Percentiles rank a stretch among this genome's conserved stretches.
These are phyloP conservation scores for Combretum micranthum DNA, from an alignment of 345 rosid genomes.

Conservation along the genomic window DNA sequence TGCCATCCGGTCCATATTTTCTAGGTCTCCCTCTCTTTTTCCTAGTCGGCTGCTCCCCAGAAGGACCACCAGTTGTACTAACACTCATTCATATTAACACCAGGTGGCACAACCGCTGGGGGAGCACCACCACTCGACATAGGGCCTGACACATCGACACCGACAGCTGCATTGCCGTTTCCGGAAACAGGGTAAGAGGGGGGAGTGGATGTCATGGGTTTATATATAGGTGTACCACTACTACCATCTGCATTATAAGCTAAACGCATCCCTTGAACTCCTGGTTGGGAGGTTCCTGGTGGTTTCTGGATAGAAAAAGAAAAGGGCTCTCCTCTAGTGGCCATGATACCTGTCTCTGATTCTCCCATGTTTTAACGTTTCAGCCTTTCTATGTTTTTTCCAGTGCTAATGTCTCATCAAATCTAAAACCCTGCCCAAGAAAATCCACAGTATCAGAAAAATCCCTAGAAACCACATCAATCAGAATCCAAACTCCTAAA, in stretches of 20 bases:
- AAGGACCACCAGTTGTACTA: too few relatives aligned
- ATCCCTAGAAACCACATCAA: neutral
- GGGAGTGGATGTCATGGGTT: constrained; percentile 25
- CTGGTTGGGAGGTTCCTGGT: constrained; percentile 24
- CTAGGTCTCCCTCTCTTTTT: constrained; percentile 72
- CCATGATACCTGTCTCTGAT: constrained; percentile 51
- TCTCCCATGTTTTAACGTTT: constrained; percentile 30
- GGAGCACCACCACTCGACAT: constrained; percentile 8
- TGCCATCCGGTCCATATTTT: constrained; percentile 60
- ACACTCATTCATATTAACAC: constrained; percentile 23
- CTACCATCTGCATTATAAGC: constrained; percentile 42
- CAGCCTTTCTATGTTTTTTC: neutral
- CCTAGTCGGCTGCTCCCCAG: constrained; percentile 29
- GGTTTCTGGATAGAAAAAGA: constrained; percentile 17
- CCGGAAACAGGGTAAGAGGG: constrained; percentile 21
- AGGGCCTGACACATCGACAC: constrained; percentile 6
- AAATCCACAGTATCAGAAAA: neutral
- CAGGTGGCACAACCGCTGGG: constrained; percentile 9
- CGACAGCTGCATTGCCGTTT: constrained; percentile 1
- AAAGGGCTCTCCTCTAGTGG: constrained; percentile 32
- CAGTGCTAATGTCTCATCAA: constrained; percentile 16
- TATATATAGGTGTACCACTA: constrained; percentile 37
- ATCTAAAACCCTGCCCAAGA: constrained; percentile 8
- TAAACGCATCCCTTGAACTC: constrained; percentile 45
- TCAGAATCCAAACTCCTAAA: too few relatives aligned